Evolutionary conservation across 345 rosid genomes (phyloP).

Genomic region (Populus nigra): DNA sequence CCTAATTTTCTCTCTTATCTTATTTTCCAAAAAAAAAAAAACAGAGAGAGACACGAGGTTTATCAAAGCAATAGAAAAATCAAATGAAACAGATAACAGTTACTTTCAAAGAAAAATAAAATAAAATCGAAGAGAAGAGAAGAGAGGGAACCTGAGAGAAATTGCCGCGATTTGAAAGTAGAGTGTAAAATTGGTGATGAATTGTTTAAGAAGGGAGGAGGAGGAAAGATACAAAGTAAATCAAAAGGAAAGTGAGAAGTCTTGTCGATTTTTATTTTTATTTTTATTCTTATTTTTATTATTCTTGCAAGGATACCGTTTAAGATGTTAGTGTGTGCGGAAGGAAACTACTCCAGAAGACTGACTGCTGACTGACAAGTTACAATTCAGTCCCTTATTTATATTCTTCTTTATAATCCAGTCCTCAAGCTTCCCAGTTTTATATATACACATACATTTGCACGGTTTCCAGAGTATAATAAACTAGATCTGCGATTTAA

Average conservation of each 20-base stretch:
- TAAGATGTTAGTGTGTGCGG: background rate
- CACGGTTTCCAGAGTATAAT: no score
- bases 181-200: background rate
- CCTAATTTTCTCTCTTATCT: background rate
- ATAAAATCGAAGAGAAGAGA: background rate
- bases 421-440: background rate
- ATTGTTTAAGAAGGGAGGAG: background rate
- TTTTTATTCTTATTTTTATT: no score
- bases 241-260: background rate
- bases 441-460: no score
- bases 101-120: background rate
- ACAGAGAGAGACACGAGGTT: background rate
- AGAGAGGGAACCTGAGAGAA: background rate
- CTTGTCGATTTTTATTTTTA: background rate
- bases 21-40: no score
- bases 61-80: background rate
- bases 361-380: background rate
- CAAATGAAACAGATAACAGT: background rate
- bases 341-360: background rate
- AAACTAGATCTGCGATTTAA: no score
- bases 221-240: background rate
- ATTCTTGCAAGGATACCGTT: background rate
- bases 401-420: background rate
- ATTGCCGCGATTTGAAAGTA: background rate
- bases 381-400: background rate